phyloP scores from a whole-genome alignment of 176 grass and related monocot genomes.

The Aegilops umbellulata region DNA sequence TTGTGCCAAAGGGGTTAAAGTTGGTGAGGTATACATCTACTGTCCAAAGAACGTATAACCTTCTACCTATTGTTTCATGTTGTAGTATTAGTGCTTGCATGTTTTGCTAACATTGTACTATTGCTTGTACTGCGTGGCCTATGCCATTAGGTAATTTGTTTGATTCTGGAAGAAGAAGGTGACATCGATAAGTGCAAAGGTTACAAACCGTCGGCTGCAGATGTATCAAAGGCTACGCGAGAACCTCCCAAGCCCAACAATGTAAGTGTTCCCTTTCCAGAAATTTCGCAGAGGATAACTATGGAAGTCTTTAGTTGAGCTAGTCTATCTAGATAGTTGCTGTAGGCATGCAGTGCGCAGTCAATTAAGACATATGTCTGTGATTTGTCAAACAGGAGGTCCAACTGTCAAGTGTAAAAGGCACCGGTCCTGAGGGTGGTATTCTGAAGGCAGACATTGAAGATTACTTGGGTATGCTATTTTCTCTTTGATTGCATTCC shows the following conservation, averaged over 20 bases:
- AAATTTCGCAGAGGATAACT: constrained; percentile 91
- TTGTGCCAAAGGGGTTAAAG: constrained; percentile 91
- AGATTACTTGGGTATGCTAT: too few relatives aligned
- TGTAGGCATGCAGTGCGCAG: background rate
- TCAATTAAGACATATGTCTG: background rate
- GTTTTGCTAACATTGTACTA: background rate
- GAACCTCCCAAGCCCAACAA: constrained; percentile 7
- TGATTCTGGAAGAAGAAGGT: constrained; percentile 79
- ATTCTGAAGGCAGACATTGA: too few relatives aligned
- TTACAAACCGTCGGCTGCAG: constrained; percentile 66
- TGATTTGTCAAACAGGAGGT: too few relatives aligned
- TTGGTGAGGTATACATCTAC: constrained; percentile 64
- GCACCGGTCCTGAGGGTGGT: too few relatives aligned
- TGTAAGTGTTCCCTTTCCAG: constrained; percentile 65
- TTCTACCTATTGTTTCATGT: background rate
- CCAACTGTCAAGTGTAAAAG: too few relatives aligned
- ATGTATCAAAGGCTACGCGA: constrained; percentile 29
- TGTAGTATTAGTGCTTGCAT: background rate
- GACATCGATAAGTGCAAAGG: too few relatives aligned
- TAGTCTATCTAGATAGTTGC: background rate
- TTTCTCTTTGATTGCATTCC: too few relatives aligned
- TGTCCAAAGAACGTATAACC: background rate
- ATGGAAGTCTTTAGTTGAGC: constrained; percentile 35
- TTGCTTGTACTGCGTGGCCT: background rate
- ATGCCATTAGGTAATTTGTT: constrained; percentile 56